Conservation (phyloP, 2,329 filamentous ascomycete species). For the Ascochyta koolunga region DNA sequence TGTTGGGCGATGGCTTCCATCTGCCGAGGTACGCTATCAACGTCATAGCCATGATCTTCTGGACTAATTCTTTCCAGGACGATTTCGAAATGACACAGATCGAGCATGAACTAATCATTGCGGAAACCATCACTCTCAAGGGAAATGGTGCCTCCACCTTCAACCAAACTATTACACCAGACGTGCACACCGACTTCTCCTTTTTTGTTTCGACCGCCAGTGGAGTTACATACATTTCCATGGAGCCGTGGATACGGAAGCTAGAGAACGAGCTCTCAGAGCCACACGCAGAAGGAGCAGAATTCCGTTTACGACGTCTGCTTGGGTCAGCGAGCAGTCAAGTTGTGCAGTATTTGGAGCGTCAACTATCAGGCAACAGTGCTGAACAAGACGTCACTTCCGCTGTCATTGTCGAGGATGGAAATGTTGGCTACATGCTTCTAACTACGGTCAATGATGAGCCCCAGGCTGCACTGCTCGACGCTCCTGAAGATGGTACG, state of each 20-base stretch:
- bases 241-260: slow-evolving; percentile 62
- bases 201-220: slow-evolving; percentile 63
- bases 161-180: slow-evolving; percentile 62
- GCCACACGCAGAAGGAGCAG: slow-evolving; percentile 58
- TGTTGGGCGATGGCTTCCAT: slow-evolving; percentile 67
- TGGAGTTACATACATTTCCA: slow-evolving; percentile 61
- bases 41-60: neutral
- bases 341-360: slow-evolving; percentile 56
- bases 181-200: slow-evolving; percentile 62
- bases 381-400: slow-evolving; percentile 49
- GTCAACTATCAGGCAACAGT: slow-evolving; percentile 26
- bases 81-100: slow-evolving; percentile 25
- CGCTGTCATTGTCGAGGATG: slow-evolving; percentile 61
- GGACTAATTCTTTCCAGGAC: slow-evolving; percentile 21
- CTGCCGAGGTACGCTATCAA: slow-evolving; percentile 35
- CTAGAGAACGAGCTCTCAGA: slow-evolving; percentile 63
- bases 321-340: slow-evolving; percentile 58
- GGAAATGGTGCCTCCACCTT: slow-evolving; percentile 41
- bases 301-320: slow-evolving; percentile 63
- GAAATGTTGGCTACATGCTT: slow-evolving; percentile 64
- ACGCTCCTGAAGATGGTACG: slow-evolving; percentile 51
- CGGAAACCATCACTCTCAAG: slow-evolving; percentile 49
- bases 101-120: slow-evolving; percentile 43
- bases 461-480: slow-evolving; percentile 59
- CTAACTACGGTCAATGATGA: slow-evolving; percentile 56